Conservation (phyloP, 2,329 filamentous ascomycete genomes). For the Metarhizium anisopliae region DNA sequence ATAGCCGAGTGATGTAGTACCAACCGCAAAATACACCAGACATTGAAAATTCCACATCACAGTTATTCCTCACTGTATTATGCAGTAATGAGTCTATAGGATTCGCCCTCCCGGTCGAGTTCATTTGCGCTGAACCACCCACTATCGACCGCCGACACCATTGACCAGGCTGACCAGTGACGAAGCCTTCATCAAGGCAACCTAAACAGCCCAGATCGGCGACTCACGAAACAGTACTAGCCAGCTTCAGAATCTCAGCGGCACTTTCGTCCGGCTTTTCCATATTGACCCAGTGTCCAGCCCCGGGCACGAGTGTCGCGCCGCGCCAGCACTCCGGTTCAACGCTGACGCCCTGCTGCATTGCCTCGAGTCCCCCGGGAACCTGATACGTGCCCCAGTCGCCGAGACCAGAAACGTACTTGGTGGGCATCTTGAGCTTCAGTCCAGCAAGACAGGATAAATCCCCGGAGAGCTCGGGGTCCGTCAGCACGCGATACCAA, state of each 20-base stretch:
- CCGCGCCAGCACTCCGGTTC: slow-evolving; percentile 45
- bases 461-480: neutral
- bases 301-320: slow-evolving; percentile 43
- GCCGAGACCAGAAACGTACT: slow-evolving; percentile 50
- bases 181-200: no score
- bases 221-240: neutral
- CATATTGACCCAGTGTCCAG: slow-evolving; percentile 64
- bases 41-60: no score
- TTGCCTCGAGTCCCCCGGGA: slow-evolving; percentile 48
- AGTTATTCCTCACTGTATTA: no score
- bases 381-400: slow-evolving; percentile 65
- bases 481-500: no score
- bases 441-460: slow-evolving; percentile 27
- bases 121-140: no score
- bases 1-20: no score
- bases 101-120: no score
- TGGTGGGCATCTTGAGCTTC: slow-evolving; percentile 41
- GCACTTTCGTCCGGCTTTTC: slow-evolving; percentile 41
- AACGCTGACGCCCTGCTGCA: slow-evolving; percentile 16
- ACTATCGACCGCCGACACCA: no score
- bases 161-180: no score
- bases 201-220: no score
- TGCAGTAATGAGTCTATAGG: no score
- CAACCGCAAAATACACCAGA: no score
- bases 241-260: slow-evolving; percentile 1